Evolutionary conservation across 2,329 filamentous ascomycete species (phyloP).

Genomic region (Colletotrichum nymphaeae): DNA sequence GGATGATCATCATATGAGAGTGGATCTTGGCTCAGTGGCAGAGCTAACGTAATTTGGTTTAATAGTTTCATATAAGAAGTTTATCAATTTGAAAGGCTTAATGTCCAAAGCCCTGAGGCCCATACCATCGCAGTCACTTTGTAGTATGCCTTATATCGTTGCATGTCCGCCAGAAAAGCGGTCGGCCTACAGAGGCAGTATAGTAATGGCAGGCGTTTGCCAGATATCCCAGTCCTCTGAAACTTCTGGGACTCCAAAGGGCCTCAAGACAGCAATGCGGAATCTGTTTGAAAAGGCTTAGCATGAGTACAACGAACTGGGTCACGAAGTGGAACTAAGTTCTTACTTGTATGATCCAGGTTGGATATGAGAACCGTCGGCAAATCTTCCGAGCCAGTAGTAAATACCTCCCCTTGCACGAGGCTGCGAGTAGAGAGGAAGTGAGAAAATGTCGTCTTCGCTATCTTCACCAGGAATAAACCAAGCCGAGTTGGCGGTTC

Average conservation of each 20-base stretch:
- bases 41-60: too few relatives aligned
- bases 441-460: slow-evolving; percentile 13
- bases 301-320: too few relatives aligned
- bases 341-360: slow-evolving; percentile 17
- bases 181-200: too few relatives aligned
- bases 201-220: slow-evolving; percentile 35
- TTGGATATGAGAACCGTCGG: slow-evolving; percentile 8
- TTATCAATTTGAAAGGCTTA: too few relatives aligned
- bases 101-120: too few relatives aligned
- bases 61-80: too few relatives aligned
- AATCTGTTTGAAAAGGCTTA: slow-evolving; percentile 8
- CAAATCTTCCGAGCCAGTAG: slow-evolving; percentile 12
- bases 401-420: neutral
- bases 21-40: too few relatives aligned
- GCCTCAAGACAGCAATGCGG: slow-evolving; percentile 41
- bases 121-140: too few relatives aligned
- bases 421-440: neutral
- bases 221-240: slow-evolving; percentile 41
- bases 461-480: neutral
- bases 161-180: too few relatives aligned
- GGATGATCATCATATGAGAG: too few relatives aligned
- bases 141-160: too few relatives aligned
- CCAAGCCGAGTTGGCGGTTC: neutral
- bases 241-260: slow-evolving; percentile 38
- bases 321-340: too few relatives aligned